A percentile compares a stretch with the other conserved stretches of the same genome.
Conservation (phyloP, 2,329 filamentous ascomycete species). For the Aspergillus sp. region DNA sequence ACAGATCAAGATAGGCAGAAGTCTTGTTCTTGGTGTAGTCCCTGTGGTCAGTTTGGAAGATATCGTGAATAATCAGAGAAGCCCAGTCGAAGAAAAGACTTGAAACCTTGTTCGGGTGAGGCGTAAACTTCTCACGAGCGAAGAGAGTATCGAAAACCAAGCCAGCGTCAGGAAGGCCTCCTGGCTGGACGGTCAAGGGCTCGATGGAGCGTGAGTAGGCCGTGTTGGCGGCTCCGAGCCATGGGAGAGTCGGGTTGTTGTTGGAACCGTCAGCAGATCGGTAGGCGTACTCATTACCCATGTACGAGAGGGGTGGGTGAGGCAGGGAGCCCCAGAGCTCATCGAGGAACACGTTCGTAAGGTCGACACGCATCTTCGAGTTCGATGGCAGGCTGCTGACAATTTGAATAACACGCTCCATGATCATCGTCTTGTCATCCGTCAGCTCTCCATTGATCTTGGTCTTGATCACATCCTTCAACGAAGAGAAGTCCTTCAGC, state of each 20-base stretch:
- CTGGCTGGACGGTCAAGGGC: slow-evolving; percentile 59
- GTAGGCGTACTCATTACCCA: slow-evolving; percentile 61
- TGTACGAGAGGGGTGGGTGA: slow-evolving; percentile 67
- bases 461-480: slow-evolving; percentile 60
- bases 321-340: slow-evolving; percentile 71
- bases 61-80: slow-evolving; percentile 70
- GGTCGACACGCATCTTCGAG: slow-evolving; percentile 60
- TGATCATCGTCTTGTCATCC: slow-evolving; percentile 76
- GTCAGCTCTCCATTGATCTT: slow-evolving; percentile 64
- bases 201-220: slow-evolving; percentile 66
- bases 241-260: slow-evolving; percentile 68
- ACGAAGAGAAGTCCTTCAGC: slow-evolving; percentile 61
- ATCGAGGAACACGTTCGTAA: slow-evolving; percentile 68
- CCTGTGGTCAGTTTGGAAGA: slow-evolving; percentile 68
- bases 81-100: slow-evolving; percentile 73
- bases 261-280: slow-evolving; percentile 69
- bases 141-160: slow-evolving; percentile 48
- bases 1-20: slow-evolving; percentile 70
- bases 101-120: slow-evolving; percentile 70
- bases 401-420: slow-evolving; percentile 70
- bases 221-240: slow-evolving; percentile 66
- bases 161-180: slow-evolving; percentile 66
- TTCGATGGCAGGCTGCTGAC: slow-evolving; percentile 63
- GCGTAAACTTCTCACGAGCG: slow-evolving; percentile 43
- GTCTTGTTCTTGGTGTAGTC: slow-evolving; percentile 64